These are phyloP conservation scores for Ophiobolus disseminans DNA, from an alignment of 2,329 filamentous ascomycete species.

Conservation along the genomic window DNA sequence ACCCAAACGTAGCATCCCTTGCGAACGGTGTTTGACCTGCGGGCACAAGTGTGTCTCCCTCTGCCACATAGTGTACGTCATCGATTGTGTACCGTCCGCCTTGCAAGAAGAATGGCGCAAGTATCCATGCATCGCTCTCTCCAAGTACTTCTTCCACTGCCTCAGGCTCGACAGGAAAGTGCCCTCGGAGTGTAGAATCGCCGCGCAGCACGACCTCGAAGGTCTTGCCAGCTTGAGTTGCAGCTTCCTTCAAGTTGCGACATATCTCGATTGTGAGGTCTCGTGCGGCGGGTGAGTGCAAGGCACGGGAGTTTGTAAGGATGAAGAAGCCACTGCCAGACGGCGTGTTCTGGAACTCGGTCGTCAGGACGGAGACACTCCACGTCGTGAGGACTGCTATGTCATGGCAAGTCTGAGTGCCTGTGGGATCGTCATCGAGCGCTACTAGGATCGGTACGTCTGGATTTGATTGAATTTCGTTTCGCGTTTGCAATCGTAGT, in stretches of 20 bases:
- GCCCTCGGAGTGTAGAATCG: constrained; percentile 64
- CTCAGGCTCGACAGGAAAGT: constrained; percentile 64
- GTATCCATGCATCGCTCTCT: constrained; percentile 59
- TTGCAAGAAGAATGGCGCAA: constrained; percentile 67
- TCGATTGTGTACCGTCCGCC: constrained; percentile 65
- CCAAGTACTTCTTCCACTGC: constrained; percentile 60
- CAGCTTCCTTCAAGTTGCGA: constrained; percentile 56
- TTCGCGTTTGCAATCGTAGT: constrained; percentile 28
- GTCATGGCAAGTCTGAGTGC: constrained; percentile 68
- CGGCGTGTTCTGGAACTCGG: constrained; percentile 53
- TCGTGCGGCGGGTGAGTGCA: constrained; percentile 58
- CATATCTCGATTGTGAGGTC: constrained; percentile 61
- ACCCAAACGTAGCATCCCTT: constrained; percentile 65
- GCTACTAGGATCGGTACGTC: constrained; percentile 44
- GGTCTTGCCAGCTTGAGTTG: constrained; percentile 44
- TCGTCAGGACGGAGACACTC: constrained; percentile 54
- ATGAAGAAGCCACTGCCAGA: constrained; percentile 63
- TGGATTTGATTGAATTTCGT: constrained; percentile 23
- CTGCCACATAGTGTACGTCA: constrained; percentile 65
- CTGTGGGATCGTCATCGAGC: constrained; percentile 65
- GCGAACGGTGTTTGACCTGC: constrained; percentile 64
- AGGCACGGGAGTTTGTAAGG: constrained; percentile 65
- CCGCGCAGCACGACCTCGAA: constrained; percentile 65
- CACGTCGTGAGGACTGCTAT: constrained; percentile 64
- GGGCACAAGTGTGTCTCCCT: constrained; percentile 58